Base-by-base conservation (phyloP, 1,284 basidiomycete genomes). In the Austroboletus rostrupii region DNA sequence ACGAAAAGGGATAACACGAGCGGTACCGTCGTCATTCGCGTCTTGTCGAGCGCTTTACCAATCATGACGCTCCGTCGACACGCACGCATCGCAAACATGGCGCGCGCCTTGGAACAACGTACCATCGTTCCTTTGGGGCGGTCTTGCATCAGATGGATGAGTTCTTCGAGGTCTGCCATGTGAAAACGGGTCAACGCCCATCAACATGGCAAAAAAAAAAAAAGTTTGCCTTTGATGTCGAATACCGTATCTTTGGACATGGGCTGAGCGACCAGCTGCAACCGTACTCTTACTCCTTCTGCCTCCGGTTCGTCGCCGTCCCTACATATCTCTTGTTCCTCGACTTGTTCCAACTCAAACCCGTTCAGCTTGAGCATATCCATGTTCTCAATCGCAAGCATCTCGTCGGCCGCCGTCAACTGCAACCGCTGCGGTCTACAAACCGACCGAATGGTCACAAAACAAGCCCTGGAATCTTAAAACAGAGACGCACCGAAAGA, bases 31-130 rank as follows among this genome's bases (percentile, higher is more conserved):
- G 75, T 77, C 97, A 98, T 98, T 65, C 90, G 90, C 12, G 73
- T 70, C 54, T 71, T 74, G 16, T 78, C 90, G 50, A 98, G 72
- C 13, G 92, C 78, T 69, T 82, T 92, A 7, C 96, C 96, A 40
- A 99, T 81, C 96, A 99, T 99, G 49, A 97, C 85, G 67, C 93
- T 97, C 71, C 90, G 93, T 53, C 97, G 71, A 68, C 97, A 99
- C 0, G 97, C 97, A 38, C 96, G 81, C 77, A 86, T 92, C 0
- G 97, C 97, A 65, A 99, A 97, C 93, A 99, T 97, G 9, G 84
- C 78, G 16, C 94, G 79, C n/a, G 90, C 92, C 67, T 97, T 99
- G 10, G 87, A 87, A 65, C 92, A 96, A 36, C 93, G 78, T 0
- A 96, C 87, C 77, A 90, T 88, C 57, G 87, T 83, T 1, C 89